These are phyloP conservation scores for Suhomyces sp. DNA, from an alignment of 805 yeast species.

Conservation along the genomic window DNA sequence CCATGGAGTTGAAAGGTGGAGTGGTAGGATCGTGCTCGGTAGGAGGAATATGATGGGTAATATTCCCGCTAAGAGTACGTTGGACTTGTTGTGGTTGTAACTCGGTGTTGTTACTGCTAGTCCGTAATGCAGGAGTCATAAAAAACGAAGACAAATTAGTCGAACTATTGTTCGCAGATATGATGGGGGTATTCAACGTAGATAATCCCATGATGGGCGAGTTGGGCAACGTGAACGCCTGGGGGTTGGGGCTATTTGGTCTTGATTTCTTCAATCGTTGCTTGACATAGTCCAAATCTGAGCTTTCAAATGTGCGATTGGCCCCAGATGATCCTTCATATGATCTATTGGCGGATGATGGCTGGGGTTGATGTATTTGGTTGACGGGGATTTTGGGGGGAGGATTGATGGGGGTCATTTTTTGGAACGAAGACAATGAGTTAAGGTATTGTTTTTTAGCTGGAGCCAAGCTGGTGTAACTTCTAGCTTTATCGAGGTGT, in stretches of 20 bases:
- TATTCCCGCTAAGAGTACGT: neutral
- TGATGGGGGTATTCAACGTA: conserved; percentile 38
- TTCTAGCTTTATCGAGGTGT: conserved; percentile 14
- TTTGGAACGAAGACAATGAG: conserved; percentile 51
- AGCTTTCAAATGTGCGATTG: conserved; percentile 34
- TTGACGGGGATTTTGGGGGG: conserved; percentile 11
- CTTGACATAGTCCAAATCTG: conserved; percentile 49
- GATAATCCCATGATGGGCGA: conserved; percentile 44
- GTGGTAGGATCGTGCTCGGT: conserved; percentile 6
- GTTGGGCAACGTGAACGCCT: conserved; percentile 41
- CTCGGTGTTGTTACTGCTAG: conserved; percentile 6
- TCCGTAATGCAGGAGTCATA: conserved; percentile 27
- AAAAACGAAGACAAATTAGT: conserved; percentile 39
- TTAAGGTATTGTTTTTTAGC: conserved; percentile 18
- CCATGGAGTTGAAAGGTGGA: conserved; percentile 6
- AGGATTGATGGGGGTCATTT: conserved; percentile 24
- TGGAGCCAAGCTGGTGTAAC: conserved; percentile 13
- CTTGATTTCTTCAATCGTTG: conserved; percentile 47
- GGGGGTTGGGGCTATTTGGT: conserved; percentile 47
- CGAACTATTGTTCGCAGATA: conserved; percentile 41
- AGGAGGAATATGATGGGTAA: neutral
- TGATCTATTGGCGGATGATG: too few species aligned
- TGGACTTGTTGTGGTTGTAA: conserved; percentile 7
- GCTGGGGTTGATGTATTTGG: conserved; percentile 11
- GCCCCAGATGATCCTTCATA: conserved; percentile 14